Conservation (phyloP, 768 basidiomycete genomes). For the Ramaria sp. region DNA sequence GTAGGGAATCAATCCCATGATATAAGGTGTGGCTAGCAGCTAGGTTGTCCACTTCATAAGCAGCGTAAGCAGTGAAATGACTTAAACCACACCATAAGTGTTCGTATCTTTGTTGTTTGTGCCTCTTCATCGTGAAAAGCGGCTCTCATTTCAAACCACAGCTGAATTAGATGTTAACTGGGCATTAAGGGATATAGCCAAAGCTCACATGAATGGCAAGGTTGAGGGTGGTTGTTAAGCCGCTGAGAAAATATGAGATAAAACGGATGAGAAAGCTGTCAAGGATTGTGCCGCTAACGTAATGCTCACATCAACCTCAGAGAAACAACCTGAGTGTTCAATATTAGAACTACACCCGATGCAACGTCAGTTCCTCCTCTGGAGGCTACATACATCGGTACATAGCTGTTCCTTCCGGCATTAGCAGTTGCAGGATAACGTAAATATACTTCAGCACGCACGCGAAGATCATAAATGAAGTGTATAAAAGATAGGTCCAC, state of each 20-base stretch:
- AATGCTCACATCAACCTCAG: too few relatives aligned
- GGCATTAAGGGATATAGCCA: not conserved
- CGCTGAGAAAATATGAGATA: not conserved
- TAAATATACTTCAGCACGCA: too few relatives aligned
- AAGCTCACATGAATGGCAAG: not conserved
- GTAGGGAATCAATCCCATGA: not conserved
- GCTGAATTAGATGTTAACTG: not conserved
- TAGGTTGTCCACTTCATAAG: not conserved
- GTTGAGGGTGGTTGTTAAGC: not conserved
- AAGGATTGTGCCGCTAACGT: too few relatives aligned
- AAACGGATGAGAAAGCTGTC: too few relatives aligned
- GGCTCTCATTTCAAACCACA: not conserved
- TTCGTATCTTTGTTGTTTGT: not conserved
- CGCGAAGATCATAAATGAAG: too few relatives aligned
- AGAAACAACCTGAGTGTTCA: too few relatives aligned
- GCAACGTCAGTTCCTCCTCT: too few relatives aligned
- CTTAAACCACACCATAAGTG: not conserved
- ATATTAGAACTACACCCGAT: too few relatives aligned
- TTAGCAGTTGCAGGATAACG: too few relatives aligned
- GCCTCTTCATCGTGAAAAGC: not conserved
- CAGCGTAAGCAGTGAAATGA: not conserved
- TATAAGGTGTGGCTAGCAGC: not conserved
- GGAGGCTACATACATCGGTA: too few relatives aligned
- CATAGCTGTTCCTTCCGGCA: too few relatives aligned
- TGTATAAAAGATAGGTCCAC: too few relatives aligned